phyloP scores from a whole-genome alignment of 148 eudicot genomes.

The Rhododendron henanense region DNA sequence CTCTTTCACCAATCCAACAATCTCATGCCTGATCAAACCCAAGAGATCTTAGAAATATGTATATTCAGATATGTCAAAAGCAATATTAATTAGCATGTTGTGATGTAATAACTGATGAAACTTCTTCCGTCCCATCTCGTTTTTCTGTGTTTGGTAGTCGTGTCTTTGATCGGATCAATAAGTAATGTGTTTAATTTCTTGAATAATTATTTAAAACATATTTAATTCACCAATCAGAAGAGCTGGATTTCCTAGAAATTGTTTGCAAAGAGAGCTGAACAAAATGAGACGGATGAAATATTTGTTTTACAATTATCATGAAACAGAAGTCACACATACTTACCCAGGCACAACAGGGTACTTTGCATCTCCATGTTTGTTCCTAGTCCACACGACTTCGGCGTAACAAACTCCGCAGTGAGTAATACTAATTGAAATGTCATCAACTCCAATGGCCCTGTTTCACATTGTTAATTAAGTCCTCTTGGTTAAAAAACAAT shows the following conservation, averaged over 20 bases:
- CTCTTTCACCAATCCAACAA: constrained; percentile 71
- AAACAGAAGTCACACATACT: background rate
- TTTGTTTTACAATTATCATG: no score
- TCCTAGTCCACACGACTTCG: constrained; percentile 74
- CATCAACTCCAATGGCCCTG: constrained; percentile 68
- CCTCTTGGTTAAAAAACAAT: background rate
- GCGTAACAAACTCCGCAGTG: constrained; percentile 92
- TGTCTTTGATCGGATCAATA: background rate
- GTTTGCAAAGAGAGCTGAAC: background rate
- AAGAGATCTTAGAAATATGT: background rate
- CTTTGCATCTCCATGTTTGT: constrained; percentile 37
- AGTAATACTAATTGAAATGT: constrained; percentile 58
- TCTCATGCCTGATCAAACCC: constrained; percentile 56
- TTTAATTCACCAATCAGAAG: background rate
- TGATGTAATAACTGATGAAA: background rate
- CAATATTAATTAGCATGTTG: background rate
- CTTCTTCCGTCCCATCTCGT: background rate
- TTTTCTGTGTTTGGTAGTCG: background rate
- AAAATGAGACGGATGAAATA: background rate
- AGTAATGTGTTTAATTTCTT: no score
- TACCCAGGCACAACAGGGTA: constrained; percentile 97
- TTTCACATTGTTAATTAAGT: background rate
- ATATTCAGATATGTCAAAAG: background rate
- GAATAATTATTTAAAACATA: background rate
- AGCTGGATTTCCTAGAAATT: background rate